phyloP scores from a whole-genome alignment of 306 rosid species.

The Chamaecrista fasciculata region DNA sequence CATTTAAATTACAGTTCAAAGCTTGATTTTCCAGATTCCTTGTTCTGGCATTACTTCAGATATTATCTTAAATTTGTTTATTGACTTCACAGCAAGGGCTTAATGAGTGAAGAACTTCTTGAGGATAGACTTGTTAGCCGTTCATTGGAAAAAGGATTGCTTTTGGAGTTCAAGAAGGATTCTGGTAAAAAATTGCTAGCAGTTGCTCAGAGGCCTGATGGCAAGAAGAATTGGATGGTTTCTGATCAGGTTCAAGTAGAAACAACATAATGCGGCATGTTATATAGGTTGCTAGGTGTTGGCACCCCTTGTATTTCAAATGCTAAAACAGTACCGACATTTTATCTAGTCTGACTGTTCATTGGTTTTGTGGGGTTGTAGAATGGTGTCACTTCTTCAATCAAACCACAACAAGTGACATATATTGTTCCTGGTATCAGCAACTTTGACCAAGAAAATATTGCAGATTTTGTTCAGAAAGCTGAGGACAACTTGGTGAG shows the following conservation, averaged over 20 bases:
- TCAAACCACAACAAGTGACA: conserved; percentile 90
- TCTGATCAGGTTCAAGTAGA: conserved; percentile 96
- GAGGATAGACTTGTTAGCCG: conserved; percentile 67
- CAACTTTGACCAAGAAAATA: conserved; percentile 70
- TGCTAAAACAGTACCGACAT: conserved; percentile 15
- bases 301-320: conserved; percentile 40
- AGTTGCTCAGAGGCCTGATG: conserved; percentile 88
- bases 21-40: conserved; percentile 13
- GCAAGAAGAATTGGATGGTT: conserved; percentile 99
- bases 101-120: conserved; percentile 56
- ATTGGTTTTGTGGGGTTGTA: conserved; percentile 39
- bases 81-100: conserved; percentile 44
- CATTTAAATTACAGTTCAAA: conserved; percentile 9
- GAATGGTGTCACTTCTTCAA: conserved; percentile 85
- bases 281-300: conserved; percentile 93
- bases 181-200: conserved; percentile 78
- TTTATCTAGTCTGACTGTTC: conserved; percentile 34
- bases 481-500: conserved; percentile 77
- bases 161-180: conserved; percentile 93
- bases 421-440: conserved; percentile 86
- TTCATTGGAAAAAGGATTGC: conserved; percentile 64
- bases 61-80: conserved; percentile 4
- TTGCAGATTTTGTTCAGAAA: conserved; percentile 59
- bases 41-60: conserved; percentile 26
- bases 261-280: conserved; percentile 77